Conservation (phyloP, 176 grass and related monocot genomes). For the Hsuehochloa calcarea region DNA sequence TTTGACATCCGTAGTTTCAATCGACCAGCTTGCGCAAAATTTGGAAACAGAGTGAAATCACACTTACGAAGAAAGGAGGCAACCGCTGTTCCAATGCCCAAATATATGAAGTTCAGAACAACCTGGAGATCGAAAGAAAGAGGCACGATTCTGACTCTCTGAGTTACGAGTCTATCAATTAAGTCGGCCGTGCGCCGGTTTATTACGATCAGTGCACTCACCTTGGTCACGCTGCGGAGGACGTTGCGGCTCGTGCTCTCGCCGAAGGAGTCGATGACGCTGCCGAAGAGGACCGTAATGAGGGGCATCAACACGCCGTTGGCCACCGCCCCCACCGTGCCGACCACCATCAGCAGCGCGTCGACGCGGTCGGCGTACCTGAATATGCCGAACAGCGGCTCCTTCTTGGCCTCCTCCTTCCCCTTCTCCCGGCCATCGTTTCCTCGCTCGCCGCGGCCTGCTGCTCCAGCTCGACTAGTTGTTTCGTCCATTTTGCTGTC, state of each 20-base stretch:
- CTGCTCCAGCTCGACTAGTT: too few species aligned
- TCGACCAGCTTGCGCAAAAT: background rate
- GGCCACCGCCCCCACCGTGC: constrained; percentile 42
- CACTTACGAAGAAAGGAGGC: constrained; percentile 69
- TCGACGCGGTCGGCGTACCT: constrained; percentile 57
- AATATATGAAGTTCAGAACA: constrained; percentile 59
- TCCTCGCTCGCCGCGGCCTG: background rate
- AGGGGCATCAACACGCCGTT: constrained; percentile 54
- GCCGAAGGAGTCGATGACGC: constrained; percentile 52
- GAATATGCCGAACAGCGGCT: constrained; percentile 50
- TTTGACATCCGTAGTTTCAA: background rate
- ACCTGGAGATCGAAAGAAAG: constrained; percentile 34
- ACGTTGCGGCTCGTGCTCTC: constrained; percentile 1
- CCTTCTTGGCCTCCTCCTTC: constrained; percentile 25
- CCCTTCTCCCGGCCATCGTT: background rate
- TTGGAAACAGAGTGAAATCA: background rate
- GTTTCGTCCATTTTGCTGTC: too few species aligned
- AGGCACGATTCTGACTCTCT: background rate
- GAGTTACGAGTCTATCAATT: background rate
- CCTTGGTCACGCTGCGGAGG: constrained; percentile 46
- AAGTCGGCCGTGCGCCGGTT: background rate
- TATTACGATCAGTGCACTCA: background rate
- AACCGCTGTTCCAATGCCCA: constrained; percentile 46
- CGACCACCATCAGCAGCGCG: constrained; percentile 49
- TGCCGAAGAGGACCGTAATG: constrained; percentile 49